Evolutionary conservation across 2,329 filamentous ascomycete species (phyloP).

Genomic region (Neofusicoccum sp.): DNA sequence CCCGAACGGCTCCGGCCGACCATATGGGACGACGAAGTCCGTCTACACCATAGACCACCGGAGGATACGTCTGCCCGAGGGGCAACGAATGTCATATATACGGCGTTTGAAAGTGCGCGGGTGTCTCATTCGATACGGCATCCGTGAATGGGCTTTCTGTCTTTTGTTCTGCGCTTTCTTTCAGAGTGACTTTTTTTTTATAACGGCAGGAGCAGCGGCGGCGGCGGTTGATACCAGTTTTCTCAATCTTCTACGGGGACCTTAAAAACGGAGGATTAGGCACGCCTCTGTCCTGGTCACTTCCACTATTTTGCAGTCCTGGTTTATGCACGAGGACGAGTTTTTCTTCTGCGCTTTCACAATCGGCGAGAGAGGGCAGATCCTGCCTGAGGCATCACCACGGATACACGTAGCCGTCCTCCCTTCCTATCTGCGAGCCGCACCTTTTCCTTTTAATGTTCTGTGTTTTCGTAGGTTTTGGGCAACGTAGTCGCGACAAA

Average conservation of each 20-base stretch:
- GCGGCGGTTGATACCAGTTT: slow-evolving; percentile 19
- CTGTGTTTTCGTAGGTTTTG: slow-evolving; percentile 14
- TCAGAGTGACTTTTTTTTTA: not conserved
- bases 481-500: slow-evolving; percentile 16
- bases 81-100: slow-evolving; percentile 17
- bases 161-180: slow-evolving; percentile 13
- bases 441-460: slow-evolving; percentile 17
- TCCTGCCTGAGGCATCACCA: slow-evolving; percentile 11
- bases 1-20: slow-evolving; percentile 9
- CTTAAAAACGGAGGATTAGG: slow-evolving; percentile 13
- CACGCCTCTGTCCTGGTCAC: slow-evolving; percentile 17
- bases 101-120: slow-evolving; percentile 19
- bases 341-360: slow-evolving; percentile 14
- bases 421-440: not conserved
- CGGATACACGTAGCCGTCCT: slow-evolving; percentile 10
- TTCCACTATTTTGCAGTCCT: slow-evolving; percentile 12
- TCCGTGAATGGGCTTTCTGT: slow-evolving; percentile 1
- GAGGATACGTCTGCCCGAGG: slow-evolving; percentile 12
- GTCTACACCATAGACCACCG: slow-evolving; percentile 15
- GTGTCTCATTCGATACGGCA: slow-evolving; percentile 13
- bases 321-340: slow-evolving; percentile 17
- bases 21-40: slow-evolving; percentile 8
- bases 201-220: slow-evolving; percentile 12
- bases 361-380: slow-evolving; percentile 7
- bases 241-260: slow-evolving; percentile 11